Evolutionary conservation across 192 early-diverging fungal genomes (phyloP), one percentile per base, ranked within the genome.

Genomic region (Umbelopsis ramanniana): DNA sequence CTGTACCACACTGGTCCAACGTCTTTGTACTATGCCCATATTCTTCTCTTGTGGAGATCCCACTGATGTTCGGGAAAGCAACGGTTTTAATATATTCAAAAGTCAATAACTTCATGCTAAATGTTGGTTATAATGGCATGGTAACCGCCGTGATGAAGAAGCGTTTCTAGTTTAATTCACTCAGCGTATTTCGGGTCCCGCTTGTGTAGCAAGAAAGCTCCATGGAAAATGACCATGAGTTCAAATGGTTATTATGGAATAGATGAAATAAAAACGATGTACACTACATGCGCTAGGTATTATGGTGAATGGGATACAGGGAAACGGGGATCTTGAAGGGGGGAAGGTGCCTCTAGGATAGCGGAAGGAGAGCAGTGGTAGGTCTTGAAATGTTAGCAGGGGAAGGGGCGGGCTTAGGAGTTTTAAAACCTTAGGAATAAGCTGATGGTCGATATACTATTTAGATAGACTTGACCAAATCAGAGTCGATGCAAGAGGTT

Each of bases 401-500:
- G 48, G 48, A 15, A 50, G 48, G 48, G 48, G 48, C 48, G 48
- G 17, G 48, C 48, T 50, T 5, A 15, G 48, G 48, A 50, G 48
- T 50, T 50, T 19, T 19, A 50, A 50, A 21, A 4, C 10, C 1
- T 46, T 46, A 46, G 5, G 5, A 1, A 17, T 15, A 1, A 50
- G n/a, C n/a, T 6, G 48, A 48, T 9, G 19, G 12, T n/a, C 4
- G 19, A 17, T 15, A 50, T 17, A 15, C 1, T 50, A 50, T 1
- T n/a, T 50, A 50, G 48, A 50, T 50, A 50, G 15, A 50, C 15
- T 10, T 50, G 17, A 50, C 48, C 48, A 50, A 50, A 6, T 50
- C 48, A 50, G 48, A 21, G 57, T 63, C 33, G 33, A 63, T 63
- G 37, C 57, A 63, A 43, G 40, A 43, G 12, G 26, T n/a, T 6